Conservation (phyloP, 495 filamentous ascomycete species). For the Hypoxylon trugodes region DNA sequence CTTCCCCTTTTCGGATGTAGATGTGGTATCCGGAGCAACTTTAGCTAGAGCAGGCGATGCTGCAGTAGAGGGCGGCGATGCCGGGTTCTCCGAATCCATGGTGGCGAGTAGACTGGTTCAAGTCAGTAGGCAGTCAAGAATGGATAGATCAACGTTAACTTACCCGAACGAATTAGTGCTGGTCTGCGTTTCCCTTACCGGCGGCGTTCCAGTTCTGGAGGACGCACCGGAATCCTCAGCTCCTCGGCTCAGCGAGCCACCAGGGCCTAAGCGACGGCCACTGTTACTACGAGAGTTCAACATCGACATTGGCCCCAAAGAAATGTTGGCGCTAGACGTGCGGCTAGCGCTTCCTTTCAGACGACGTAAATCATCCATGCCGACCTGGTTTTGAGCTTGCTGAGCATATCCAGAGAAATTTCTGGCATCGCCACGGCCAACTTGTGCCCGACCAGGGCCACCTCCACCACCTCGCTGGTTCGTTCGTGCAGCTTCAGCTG, state of each 20-base stretch:
- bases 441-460: constrained; percentile 61
- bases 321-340: constrained; percentile 66
- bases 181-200: constrained; percentile 73
- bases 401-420: constrained; percentile 75
- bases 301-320: constrained; percentile 81
- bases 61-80: constrained; percentile 70
- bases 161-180: constrained; percentile 92
- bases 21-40: constrained; percentile 66
- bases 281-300: constrained; percentile 83
- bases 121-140: constrained; percentile 38
- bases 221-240: constrained; percentile 78
- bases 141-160: constrained; percentile 43
- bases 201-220: constrained; percentile 88
- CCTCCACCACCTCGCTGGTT: constrained; percentile 67
- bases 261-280: constrained; percentile 79
- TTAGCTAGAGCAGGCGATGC: constrained; percentile 66
- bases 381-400: constrained; percentile 76
- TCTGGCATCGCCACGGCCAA: constrained; percentile 87
- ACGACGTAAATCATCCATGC: constrained; percentile 86
- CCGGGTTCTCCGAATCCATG: constrained; percentile 61
- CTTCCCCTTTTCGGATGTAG: constrained; percentile 58
- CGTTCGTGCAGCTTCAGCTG: constrained; percentile 66
- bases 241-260: constrained; percentile 71
- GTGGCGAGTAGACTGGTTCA: constrained; percentile 56
- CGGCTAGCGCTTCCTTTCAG: constrained; percentile 68